Percentiles rank a stretch among this genome's conserved stretches.
phyloP scores from a whole-genome alignment of 2,329 filamentous ascomycete genomes.

The Penicillium capsulatum region DNA sequence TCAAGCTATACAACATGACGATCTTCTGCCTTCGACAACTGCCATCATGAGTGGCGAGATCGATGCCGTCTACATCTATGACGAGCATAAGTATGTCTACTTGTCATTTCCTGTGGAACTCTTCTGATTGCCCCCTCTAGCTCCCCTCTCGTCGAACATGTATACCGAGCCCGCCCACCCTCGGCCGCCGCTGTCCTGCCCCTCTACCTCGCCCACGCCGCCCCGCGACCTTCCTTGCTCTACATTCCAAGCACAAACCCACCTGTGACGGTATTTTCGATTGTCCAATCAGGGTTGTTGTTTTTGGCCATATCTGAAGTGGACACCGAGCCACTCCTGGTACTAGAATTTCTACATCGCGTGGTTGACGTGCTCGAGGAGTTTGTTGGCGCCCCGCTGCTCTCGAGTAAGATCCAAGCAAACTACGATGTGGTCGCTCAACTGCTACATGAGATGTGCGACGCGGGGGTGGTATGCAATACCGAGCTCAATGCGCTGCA shows the following conservation, averaged over 20 bases:
- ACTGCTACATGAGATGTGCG: constrained; percentile 91
- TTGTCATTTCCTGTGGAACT: neutral
- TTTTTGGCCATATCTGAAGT: constrained; percentile 79
- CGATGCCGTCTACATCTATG: constrained; percentile 94
- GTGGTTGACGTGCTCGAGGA: constrained; percentile 90
- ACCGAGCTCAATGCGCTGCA: constrained; percentile 90
- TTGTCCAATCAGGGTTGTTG: constrained; percentile 80
- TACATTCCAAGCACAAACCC: constrained; percentile 79
- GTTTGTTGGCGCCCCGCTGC: constrained; percentile 81
- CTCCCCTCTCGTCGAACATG: constrained; percentile 79
- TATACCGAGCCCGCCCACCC: constrained; percentile 77
- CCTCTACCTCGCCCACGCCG: constrained; percentile 77
- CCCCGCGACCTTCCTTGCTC: constrained; percentile 78
- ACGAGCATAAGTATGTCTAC: constrained; percentile 81
- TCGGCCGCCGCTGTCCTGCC: constrained; percentile 72
- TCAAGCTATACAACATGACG: constrained; percentile 20
- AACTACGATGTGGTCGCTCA: constrained; percentile 94
- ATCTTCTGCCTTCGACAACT: constrained; percentile 20
- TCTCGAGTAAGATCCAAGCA: constrained; percentile 79
- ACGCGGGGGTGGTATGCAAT: constrained; percentile 81
- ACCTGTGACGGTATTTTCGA: constrained; percentile 81
- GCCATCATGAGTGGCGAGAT: constrained; percentile 75
- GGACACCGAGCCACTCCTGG: constrained; percentile 83
- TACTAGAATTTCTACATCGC: constrained; percentile 91
- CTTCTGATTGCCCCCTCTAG: constrained; percentile 46